These are phyloP conservation scores for Parmales sp. DNA, from an alignment of 108 stramenopile species.

Conservation along the genomic window DNA sequence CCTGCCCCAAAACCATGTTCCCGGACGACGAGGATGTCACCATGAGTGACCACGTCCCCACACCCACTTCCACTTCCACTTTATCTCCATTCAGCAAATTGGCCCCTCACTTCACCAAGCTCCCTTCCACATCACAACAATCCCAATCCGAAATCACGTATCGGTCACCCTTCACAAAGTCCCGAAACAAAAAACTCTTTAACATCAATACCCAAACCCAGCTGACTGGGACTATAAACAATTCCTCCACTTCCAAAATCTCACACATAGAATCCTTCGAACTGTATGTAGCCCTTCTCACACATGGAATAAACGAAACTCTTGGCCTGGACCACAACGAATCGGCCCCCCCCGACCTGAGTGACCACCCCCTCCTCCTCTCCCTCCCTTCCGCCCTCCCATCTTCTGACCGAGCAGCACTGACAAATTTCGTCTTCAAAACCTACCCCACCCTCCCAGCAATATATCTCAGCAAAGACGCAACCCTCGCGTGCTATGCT, in stretches of 20 bases:
- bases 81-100: background rate
- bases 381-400: too few species aligned
- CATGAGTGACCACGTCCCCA: background rate
- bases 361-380: too few species aligned
- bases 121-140: background rate
- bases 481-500: slow-evolving; percentile 64
- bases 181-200: too few species aligned
- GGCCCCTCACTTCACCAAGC: slow-evolving; percentile 16
- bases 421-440: background rate
- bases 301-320: too few species aligned
- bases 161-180: too few species aligned
- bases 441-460: slow-evolving; percentile 47
- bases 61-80: background rate
- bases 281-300: too few species aligned
- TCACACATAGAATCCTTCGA: too few species aligned
- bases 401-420: background rate
- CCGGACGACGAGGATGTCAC: background rate
- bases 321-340: too few species aligned
- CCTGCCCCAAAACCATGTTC: background rate
- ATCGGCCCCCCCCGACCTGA: too few species aligned
- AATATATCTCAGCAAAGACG: slow-evolving; percentile 74
- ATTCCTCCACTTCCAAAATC: too few species aligned
- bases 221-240: too few species aligned
- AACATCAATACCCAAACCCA: too few species aligned
- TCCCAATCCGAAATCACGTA: background rate